Conservation (phyloP, 2,329 filamentous ascomycete species). For the Ramichloridium luteum region DNA sequence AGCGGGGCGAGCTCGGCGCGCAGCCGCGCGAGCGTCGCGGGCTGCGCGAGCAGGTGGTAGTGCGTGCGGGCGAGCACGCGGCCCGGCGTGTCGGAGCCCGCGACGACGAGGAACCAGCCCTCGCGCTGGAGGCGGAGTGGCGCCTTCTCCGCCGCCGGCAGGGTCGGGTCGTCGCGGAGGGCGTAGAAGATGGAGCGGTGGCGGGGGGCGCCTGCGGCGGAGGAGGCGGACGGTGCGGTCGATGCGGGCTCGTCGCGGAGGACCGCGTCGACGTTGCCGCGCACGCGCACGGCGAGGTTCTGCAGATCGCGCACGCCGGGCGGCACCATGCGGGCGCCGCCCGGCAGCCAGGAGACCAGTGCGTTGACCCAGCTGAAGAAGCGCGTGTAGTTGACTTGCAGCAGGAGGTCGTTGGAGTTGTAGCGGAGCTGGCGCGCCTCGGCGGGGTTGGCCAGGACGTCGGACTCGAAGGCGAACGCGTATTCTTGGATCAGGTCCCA, state of each 20-base stretch:
- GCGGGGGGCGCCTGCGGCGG: too few species aligned
- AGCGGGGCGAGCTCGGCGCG: slow-evolving; percentile 2
- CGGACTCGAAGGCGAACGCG: slow-evolving; percentile 4
- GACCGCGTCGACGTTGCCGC: slow-evolving; percentile 4
- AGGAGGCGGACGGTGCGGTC: background rate
- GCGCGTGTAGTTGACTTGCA: slow-evolving; percentile 6
- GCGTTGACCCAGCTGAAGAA: slow-evolving; percentile 7
- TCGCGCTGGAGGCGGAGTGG: slow-evolving; percentile 6
- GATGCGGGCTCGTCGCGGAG: slow-evolving; percentile 2
- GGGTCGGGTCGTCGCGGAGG: slow-evolving; percentile 4
- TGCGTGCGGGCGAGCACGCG: slow-evolving; percentile 4
- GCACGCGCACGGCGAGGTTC: slow-evolving; percentile 2
- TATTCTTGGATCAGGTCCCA: slow-evolving; percentile 7
- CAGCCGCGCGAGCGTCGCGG: slow-evolving; percentile 3
- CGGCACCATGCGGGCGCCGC: slow-evolving; percentile 4
- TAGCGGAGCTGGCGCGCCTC: slow-evolving; percentile 3
- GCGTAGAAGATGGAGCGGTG: slow-evolving; percentile 6
- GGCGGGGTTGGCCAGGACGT: slow-evolving; percentile 2
- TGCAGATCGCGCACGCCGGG: slow-evolving; percentile 6
- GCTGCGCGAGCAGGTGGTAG: slow-evolving; percentile 6
- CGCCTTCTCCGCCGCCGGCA: slow-evolving; percentile 3
- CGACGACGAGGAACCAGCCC: slow-evolving; percentile 6
- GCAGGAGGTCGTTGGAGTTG: slow-evolving; percentile 3
- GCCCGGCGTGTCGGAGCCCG: slow-evolving; percentile 8
- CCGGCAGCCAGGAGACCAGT: slow-evolving; percentile 4